phyloP scores from a whole-genome alignment of 306 rosid species.

The Vachellia pachyceras region DNA sequence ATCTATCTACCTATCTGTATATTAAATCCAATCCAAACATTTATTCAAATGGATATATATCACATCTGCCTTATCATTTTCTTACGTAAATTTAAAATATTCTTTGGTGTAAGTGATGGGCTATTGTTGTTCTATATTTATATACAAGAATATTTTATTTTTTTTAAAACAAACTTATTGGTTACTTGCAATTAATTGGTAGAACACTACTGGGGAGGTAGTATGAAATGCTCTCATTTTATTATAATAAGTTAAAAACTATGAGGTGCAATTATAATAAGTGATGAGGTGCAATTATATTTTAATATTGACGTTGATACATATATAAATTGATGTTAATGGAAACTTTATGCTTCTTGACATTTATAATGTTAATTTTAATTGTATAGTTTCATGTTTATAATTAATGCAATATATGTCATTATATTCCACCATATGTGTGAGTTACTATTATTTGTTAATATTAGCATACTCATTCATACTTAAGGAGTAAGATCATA shows the following conservation, averaged over 20 bases:
- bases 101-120: constrained; percentile 28
- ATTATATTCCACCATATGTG: not conserved
- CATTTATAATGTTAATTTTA: not conserved
- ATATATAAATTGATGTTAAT: not conserved
- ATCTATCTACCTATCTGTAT: not conserved
- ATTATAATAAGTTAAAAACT: too few species aligned
- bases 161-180: constrained; percentile 14
- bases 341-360: not conserved
- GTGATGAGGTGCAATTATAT: too few species aligned
- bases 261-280: not conserved
- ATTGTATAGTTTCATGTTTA: not conserved
- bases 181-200: constrained; percentile 14
- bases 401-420: not conserved
- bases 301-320: not conserved
- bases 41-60: constrained; percentile 24
- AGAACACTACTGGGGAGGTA: not conserved
- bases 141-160: not conserved
- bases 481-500: too few species aligned
- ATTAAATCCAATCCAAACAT: constrained; percentile 38
- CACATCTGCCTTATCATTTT: constrained; percentile 8
- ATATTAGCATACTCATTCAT: too few species aligned
- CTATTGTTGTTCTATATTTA: constrained; percentile 17
- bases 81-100: constrained; percentile 25
- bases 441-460: too few species aligned
- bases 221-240: not conserved